Evolutionary conservation across 1,284 basidiomycete species (phyloP).

Genomic region (Chondrostereum purpureum): DNA sequence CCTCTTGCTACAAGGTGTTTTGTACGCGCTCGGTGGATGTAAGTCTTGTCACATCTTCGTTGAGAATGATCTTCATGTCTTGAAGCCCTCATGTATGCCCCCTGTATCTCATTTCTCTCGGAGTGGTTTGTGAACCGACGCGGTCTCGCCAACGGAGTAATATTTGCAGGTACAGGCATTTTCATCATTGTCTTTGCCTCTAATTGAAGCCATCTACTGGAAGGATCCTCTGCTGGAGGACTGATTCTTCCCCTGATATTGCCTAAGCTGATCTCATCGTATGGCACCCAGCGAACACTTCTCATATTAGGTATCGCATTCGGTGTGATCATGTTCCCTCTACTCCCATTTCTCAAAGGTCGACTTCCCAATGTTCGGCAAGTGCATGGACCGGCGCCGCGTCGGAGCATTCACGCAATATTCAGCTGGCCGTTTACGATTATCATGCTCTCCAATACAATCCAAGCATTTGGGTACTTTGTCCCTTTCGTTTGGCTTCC

Average conservation of each 20-base stretch:
- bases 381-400: constrained; percentile 16
- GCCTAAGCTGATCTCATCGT: constrained; percentile 20
- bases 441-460: constrained; percentile 22
- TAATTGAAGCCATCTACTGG: background rate
- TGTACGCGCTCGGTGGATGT: constrained; percentile 33
- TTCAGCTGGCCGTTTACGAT: constrained; percentile 21
- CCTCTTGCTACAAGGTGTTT: constrained; percentile 29
- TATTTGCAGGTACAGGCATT: constrained; percentile 29
- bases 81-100: constrained; percentile 27
- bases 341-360: constrained; percentile 26
- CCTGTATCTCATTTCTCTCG: constrained; percentile 29
- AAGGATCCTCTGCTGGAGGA: constrained; percentile 29
- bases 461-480: constrained; percentile 28
- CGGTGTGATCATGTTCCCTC: constrained; percentile 17
- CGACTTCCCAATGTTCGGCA: constrained; percentile 24
- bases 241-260: constrained; percentile 29
- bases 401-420: constrained; percentile 19
- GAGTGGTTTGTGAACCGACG: constrained; percentile 37
- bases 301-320: constrained; percentile 23
- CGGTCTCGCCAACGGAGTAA: constrained; percentile 34
- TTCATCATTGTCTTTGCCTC: background rate
- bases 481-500: constrained; percentile 31
- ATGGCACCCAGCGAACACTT: constrained; percentile 22
- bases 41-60: constrained; percentile 11
- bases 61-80: background rate